Conservation (phyloP, 1,139 yeast species). For the Saccharomyces uvarum region DNA sequence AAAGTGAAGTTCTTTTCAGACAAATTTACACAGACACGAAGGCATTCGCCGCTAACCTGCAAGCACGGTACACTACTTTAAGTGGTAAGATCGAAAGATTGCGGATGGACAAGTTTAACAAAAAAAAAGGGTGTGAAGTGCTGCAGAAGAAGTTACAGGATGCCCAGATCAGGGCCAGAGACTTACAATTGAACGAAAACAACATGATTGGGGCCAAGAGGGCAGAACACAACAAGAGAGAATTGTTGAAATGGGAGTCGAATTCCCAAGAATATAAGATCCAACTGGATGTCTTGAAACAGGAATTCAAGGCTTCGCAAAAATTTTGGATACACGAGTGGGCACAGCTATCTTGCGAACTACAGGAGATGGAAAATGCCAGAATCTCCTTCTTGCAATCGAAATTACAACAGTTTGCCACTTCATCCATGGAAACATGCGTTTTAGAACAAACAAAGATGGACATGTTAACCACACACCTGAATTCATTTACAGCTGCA, state of each 20-base stretch:
- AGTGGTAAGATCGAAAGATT: slow-evolving; percentile 67
- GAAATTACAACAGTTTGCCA: slow-evolving; percentile 73
- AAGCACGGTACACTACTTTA: slow-evolving; percentile 50
- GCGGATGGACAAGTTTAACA: slow-evolving; percentile 26
- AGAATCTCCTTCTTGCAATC: slow-evolving; percentile 68
- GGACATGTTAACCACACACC: slow-evolving; percentile 20
- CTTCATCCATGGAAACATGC: slow-evolving; percentile 21
- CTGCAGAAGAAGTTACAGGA: slow-evolving; percentile 23
- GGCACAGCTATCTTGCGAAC: slow-evolving; percentile 58
- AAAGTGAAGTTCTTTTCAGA: slow-evolving; percentile 24
- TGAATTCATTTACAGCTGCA: slow-evolving; percentile 24
- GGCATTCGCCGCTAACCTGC: slow-evolving; percentile 21
- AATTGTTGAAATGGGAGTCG: slow-evolving; percentile 48
- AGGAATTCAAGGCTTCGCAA: slow-evolving; percentile 49
- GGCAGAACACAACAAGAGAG: slow-evolving; percentile 56
- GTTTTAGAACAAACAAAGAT: slow-evolving; percentile 25
- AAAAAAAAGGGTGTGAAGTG: slow-evolving; percentile 26
- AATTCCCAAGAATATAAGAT: slow-evolving; percentile 42
- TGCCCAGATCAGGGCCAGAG: slow-evolving; percentile 24
- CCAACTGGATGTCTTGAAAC: slow-evolving; percentile 47
- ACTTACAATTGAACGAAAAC: slow-evolving; percentile 38
- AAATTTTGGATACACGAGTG: slow-evolving; percentile 76
- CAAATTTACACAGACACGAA: slow-evolving; percentile 22
- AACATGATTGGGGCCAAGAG: slow-evolving; percentile 76
- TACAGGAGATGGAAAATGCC: slow-evolving; percentile 72